Evolutionary conservation across 768 basidiomycete genomes (phyloP), one percentile per base, ranked within the genome.

Genomic region (Galerina marginata): DNA sequence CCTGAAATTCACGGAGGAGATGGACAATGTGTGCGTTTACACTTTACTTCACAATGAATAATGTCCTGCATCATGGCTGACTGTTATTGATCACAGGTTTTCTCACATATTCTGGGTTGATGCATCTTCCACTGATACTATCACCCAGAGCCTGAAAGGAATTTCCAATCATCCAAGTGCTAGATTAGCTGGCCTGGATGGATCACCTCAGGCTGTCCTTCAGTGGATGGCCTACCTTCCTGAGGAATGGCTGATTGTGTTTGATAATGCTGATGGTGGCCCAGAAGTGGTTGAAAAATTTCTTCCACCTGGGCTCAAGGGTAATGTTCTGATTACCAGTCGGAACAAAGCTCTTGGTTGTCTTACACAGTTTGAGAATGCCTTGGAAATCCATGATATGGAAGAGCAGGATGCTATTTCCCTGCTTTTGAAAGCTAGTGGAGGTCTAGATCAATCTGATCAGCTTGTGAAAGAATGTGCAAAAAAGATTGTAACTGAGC

Each of bases 311-410:
- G 64, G 68, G 4, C 56, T 50, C 36, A 48, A 25, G 36, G 65
- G 67, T 9, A 69, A 67, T 40, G 60, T 69, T 29, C 36, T 69
- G 20, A 54, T 69, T 15, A 69, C 65, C 7, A 69, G 65, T 26
- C 63, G 63, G 38, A 65, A 65, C 44, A 49, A 33, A 16, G n/a
- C 33, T 20, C 20, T 67, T 46, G 49, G 46, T 15, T 40, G 61
- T 11, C 11, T 55, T 15, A 62, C 59, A 39, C 42, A 54, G 15
- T 49, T 45, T 9, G 46, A 33, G 7, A 7, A 50, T 9, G 39
- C 44, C 25, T 20, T 65, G 2, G 63, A 62, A 33, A 37, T 69
- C 25, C 47, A 63, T 4, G 25, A 61, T 12, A 64, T 69, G 65
- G 45, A 58, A 12, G 51, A 66, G 42, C 55, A 64, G 12, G 65